Base-by-base conservation (phyloP, 2,329 filamentous ascomycete genomes). In the Calonectria montana region DNA sequence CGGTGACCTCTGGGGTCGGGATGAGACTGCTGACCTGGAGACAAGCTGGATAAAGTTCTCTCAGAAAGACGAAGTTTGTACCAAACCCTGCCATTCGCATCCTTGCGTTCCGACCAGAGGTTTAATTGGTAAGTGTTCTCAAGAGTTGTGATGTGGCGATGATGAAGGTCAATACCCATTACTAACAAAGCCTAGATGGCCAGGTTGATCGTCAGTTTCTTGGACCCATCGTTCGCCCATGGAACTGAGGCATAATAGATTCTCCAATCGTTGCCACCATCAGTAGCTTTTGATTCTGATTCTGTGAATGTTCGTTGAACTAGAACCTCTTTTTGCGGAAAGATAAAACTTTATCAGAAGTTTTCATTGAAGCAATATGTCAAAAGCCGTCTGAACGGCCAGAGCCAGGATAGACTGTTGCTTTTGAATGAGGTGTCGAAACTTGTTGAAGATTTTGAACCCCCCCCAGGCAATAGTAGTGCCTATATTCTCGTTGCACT, bases 151-250 rank as follows among this genome's bases (percentile, higher is more conserved):
- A 43, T 43, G 7, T 35, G 31, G 31, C 31, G 31, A 35, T 35
- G 31, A 10, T 35, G 31, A 10, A 10, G 31, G 31, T 35, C 13
- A 3, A 12, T 43, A 27, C 71, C 65, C 31, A 71, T 57, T 55
- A 70, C 70, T 9, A 41, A n/a, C 37, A 72, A 18, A 1, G 43
- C 63, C 70, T 63, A 72, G 1, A 72, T 23, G 2, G 39, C 53
- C 2, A 65, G 67, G 5, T n/a, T 31, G 8, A 61, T 31, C 1
- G 67, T 73, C 5, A 71, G 45, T 7, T 9, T 15, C 4, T 18
- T 21, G 1, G 35, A 9, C 3, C 67, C 48, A 2, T 31, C 23
- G 1, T 45, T 53, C 2, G 5, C 8, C 70, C 70, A 70, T 8
- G 62, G 63, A 23, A 70, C 21, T 2, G 70, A 29, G 15, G 48